A percentile compares a stretch with the other conserved stretches of the same genome.
phyloP scores from a whole-genome alignment of 2,329 filamentous ascomycete species.

The Fusarium bulbicola region DNA sequence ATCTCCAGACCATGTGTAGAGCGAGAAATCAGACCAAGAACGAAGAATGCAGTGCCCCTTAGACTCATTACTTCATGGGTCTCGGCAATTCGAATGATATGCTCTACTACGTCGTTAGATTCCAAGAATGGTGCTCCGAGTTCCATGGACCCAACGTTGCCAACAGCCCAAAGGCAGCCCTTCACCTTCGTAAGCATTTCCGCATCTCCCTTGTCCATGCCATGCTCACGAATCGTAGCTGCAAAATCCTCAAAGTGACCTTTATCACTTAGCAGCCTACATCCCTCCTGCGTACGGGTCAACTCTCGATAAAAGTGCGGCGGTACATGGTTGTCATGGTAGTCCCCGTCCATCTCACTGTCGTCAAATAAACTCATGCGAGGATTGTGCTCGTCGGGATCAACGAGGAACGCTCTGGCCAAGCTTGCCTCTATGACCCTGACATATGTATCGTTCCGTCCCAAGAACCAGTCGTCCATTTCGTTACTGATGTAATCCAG shows the following conservation, averaged over 20 bases:
- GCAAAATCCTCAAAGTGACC: conserved; percentile 97
- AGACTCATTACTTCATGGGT: conserved; percentile 89
- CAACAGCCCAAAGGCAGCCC: conserved; percentile 95
- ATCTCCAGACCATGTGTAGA: conserved; percentile 94
- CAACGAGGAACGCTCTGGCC: conserved; percentile 81
- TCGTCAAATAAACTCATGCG: conserved; percentile 68
- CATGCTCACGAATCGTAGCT: conserved; percentile 85
- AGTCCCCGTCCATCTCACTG: conserved; percentile 64
- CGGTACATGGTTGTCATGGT: conserved; percentile 77
- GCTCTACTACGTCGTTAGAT: conserved; percentile 84
- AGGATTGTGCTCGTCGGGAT: conserved; percentile 65
- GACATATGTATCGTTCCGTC: conserved; percentile 96
- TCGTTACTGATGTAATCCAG: conserved; percentile 99
- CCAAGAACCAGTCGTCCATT: conserved; percentile 99
- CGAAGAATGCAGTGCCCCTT: conserved; percentile 95
- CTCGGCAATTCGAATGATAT: conserved; percentile 90
- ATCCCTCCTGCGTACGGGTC: conserved; percentile 91
- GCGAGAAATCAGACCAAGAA: conserved; percentile 89
- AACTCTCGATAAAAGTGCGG: conserved; percentile 98
- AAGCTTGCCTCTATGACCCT: conserved; percentile 94
- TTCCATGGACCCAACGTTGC: conserved; percentile 98
- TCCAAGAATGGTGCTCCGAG: conserved; percentile 94
- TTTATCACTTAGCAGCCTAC: conserved; percentile 87
- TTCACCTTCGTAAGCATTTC: conserved; percentile 94
- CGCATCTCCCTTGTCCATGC: conserved; percentile 82